phyloP scores from a whole-genome alignment of 106 monocot genomes.

The Agapanthus africanus region DNA sequence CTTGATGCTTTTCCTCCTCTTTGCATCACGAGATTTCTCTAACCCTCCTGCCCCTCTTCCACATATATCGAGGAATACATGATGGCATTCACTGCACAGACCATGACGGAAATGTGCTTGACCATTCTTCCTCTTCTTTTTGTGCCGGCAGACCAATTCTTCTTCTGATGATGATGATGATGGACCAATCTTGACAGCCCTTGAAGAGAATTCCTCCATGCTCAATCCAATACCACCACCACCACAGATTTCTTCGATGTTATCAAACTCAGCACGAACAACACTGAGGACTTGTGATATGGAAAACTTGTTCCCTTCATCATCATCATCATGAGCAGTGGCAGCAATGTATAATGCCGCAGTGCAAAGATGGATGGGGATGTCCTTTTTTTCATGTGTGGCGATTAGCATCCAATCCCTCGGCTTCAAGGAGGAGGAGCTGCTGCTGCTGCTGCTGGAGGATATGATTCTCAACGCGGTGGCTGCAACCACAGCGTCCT shows the following conservation, averaged over 20 bases:
- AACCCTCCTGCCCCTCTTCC: background rate
- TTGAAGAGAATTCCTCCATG: background rate
- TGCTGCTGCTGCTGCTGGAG: too few species aligned
- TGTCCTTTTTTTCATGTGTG: background rate
- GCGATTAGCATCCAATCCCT: background rate
- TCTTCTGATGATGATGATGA: background rate
- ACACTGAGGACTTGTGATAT: background rate
- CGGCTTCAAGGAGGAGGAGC: background rate
- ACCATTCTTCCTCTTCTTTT: background rate
- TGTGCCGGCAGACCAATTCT: background rate
- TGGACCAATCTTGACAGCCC: background rate
- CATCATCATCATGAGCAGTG: background rate
- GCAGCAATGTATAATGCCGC: background rate
- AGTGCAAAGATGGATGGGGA: background rate
- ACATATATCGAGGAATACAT: background rate
- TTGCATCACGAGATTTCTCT: too few species aligned
- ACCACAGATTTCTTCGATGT: too few species aligned
- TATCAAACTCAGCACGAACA: background rate
- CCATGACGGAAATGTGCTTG: background rate
- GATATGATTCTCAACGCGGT: background rate
- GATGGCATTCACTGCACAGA: background rate
- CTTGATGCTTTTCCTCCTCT: too few species aligned
- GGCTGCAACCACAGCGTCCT: background rate
- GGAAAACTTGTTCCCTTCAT: background rate
- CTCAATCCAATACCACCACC: background rate